Evolutionary conservation across 345 rosid genomes (phyloP).

Genomic region (Corymbia maculata): DNA sequence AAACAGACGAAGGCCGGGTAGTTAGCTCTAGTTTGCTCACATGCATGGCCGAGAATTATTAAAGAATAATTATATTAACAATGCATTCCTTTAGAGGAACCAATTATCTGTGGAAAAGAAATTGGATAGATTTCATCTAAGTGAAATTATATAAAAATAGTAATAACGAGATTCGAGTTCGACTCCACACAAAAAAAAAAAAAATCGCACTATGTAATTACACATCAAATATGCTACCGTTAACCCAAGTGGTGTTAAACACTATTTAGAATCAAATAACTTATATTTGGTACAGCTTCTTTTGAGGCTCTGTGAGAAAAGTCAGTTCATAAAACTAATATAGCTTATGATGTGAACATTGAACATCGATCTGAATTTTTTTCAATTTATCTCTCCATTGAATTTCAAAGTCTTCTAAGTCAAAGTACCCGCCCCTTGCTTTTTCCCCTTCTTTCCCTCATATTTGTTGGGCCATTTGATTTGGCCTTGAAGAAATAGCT

Average conservation of each 20-base stretch:
- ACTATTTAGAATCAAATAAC: too few species aligned
- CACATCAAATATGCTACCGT: not conserved
- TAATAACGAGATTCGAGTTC: not conserved
- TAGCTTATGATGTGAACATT: not conserved
- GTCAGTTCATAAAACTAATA: not conserved
- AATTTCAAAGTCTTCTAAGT: too few species aligned
- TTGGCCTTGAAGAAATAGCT: too few species aligned
- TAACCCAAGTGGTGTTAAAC: not conserved
- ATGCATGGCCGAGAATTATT: too few species aligned
- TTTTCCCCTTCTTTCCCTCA: too few species aligned
- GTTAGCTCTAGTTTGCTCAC: too few species aligned
- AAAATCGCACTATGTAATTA: too few species aligned
- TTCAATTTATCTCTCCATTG: not conserved
- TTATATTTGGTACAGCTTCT: not conserved
- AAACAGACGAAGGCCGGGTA: too few species aligned
- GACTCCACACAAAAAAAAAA: accelerated
- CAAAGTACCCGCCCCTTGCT: not conserved
- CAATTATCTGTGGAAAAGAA: not conserved
- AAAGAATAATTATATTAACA: too few species aligned
- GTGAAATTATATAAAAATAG: not conserved
- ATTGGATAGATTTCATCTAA: not conserved
- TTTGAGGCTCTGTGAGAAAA: not conserved
- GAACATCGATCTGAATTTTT: not conserved
- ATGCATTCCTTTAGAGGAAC: too few species aligned
- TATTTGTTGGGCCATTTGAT: too few species aligned